These are phyloP conservation scores for Fraxinus excelsior DNA, from an alignment of 257 asterid genomes.

Conservation along the genomic window DNA sequence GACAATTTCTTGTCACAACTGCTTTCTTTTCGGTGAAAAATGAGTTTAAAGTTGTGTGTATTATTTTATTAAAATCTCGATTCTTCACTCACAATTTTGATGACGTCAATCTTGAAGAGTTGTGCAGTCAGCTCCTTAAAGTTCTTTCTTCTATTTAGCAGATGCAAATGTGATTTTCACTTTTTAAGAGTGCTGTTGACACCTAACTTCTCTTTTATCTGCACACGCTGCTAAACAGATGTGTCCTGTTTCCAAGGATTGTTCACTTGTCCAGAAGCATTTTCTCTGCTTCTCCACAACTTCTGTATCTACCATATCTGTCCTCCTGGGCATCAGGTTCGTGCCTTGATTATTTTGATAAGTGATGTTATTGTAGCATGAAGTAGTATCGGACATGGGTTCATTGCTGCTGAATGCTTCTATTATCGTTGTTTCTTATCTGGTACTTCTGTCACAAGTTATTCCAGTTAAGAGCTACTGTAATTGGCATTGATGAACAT, in stretches of 20 bases:
- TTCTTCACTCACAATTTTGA: neutral
- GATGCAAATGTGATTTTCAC: constrained; percentile 11
- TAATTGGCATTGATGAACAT: constrained; percentile 37
- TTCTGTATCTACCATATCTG: constrained; percentile 57
- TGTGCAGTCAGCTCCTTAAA: constrained; percentile 14
- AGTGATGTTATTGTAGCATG: neutral
- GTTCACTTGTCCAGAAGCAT: constrained; percentile 54
- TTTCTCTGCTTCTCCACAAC: constrained; percentile 53
- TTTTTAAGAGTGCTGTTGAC: constrained; percentile 13
- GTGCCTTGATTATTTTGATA: constrained; percentile 20
- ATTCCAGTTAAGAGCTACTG: constrained; percentile 52
- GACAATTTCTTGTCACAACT: neutral
- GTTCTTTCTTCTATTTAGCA: constrained; percentile 20
- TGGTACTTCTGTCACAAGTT: constrained; percentile 26
- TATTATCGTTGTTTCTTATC: constrained; percentile 25
- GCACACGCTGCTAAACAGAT: constrained; percentile 39
- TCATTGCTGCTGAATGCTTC: constrained; percentile 11
- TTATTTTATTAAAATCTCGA: constrained; percentile 17
- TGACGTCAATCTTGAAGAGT: constrained; percentile 11
- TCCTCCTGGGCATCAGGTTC: constrained; percentile 61
- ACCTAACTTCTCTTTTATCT: constrained; percentile 14
- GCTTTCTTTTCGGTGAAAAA: constrained; percentile 14
- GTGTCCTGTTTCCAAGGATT: constrained; percentile 60
- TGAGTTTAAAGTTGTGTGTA: neutral
- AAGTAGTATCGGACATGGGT: neutral